These are phyloP conservation scores for Chlamydomonas sp. DNA, from an alignment of 139 green algal species.

Conservation along the genomic window DNA sequence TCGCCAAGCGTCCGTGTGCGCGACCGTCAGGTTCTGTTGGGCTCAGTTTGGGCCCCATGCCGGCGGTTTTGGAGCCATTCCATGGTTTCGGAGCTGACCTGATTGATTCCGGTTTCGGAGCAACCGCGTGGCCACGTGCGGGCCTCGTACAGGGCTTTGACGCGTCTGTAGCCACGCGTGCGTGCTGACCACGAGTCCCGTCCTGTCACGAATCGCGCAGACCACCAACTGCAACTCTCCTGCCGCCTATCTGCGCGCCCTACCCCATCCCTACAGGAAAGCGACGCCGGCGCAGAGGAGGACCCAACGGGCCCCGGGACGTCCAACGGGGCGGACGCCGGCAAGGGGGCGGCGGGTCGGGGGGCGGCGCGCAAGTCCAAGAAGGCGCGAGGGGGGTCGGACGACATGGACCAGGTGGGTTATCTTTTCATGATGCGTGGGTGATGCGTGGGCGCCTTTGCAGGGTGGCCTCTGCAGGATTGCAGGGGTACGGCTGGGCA, in stretches of 20 bases:
- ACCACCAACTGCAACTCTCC: neutral
- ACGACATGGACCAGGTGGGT: constrained; percentile 3
- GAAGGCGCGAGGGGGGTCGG: constrained; percentile 24
- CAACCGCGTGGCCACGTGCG: no score
- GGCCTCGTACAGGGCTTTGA: no score
- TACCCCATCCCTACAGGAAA: neutral
- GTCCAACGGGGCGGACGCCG: neutral
- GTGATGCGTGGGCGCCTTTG: neutral
- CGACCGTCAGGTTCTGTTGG: no score
- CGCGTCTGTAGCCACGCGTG: neutral
- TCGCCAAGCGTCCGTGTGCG: no score
- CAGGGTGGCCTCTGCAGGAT: neutral
- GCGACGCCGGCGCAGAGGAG: no score
- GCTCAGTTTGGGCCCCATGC: no score
- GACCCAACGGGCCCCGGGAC: neutral
- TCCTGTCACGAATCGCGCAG: neutral
- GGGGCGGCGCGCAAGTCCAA: constrained; percentile 15
- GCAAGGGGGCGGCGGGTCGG: neutral
- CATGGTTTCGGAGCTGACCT: no score
- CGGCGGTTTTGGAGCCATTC: no score
- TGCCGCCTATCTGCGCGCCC: neutral
- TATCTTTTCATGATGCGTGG: neutral
- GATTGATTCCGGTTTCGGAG: no score
- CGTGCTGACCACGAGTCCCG: neutral
- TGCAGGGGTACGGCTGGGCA: neutral